Base-by-base conservation (phyloP, 306 rosid species). In the Aeschynomene evenia region DNA sequence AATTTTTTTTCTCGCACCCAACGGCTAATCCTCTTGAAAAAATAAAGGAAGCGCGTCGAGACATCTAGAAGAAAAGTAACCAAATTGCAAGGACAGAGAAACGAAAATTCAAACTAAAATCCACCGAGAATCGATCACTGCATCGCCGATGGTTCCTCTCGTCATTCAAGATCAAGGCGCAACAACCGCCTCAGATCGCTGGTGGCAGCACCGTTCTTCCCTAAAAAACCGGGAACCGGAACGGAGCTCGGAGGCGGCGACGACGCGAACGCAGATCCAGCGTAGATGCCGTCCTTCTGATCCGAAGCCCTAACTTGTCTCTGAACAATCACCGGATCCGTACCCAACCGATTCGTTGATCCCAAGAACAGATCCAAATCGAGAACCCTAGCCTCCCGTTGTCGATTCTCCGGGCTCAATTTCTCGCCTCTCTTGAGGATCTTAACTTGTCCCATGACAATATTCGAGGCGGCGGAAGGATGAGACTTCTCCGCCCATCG, bases 181-280 rank as follows among this genome's bases (percentile, higher is more conserved):
- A 87, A 64, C 80, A 92, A 53, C 71, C 86, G 80, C 66, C 87
- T 82, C 42, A 87, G 72, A 54, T 83, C 86, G 37, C 60, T 71
- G 15, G 89, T 86, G 11, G 95, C 90, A 0, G 80, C 54, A 0
- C 81, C 80, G 61, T 84, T 86, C 80, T 75, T 86, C 14, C 78
- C 83, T 34, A 86, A 19, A 70, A 88, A 89, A 0, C 63, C 77
- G 0, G 98, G 98, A 9, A 85, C 61, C 1, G 96, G 96, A 51
- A 92, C 83, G 5, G 87, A 90, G 60, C 91, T 86, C 4, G 98
- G 96, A 0, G 89, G 91, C 10, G 96, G 96, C 6, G 98, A 89
- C 13, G 87, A 2, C 14, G 51, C 79, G 9, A 73, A 78, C 9
- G 85, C 81, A 52, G 88, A 81, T 61, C 98, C 92, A 0, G 85